Evolutionary conservation across 495 filamentous ascomycete species (phyloP).

Genomic region (Xylaria longipes): DNA sequence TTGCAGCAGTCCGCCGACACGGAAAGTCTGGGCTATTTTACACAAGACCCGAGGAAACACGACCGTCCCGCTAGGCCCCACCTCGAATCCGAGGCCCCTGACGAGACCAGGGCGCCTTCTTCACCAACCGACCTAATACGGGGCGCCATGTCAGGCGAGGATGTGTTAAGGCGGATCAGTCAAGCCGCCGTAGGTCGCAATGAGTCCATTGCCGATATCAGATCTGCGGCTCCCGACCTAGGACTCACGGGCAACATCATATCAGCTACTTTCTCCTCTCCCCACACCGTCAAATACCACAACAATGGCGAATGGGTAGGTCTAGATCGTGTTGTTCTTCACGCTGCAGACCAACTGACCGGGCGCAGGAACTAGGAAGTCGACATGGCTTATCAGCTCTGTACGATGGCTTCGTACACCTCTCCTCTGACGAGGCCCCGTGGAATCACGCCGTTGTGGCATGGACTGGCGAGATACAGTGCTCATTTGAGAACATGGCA

Average conservation of each 20-base stretch:
- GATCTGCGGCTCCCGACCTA: slow-evolving; percentile 68
- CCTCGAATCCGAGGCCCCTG: slow-evolving; percentile 22
- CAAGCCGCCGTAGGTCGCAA: slow-evolving; percentile 50
- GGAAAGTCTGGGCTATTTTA: slow-evolving; percentile 50
- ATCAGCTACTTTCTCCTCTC: slow-evolving; percentile 84
- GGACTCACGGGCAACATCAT: slow-evolving; percentile 82
- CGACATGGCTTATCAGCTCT: slow-evolving; percentile 86
- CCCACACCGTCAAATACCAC: slow-evolving; percentile 72
- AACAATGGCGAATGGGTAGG: slow-evolving; percentile 78
- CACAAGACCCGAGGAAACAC: slow-evolving; percentile 38
- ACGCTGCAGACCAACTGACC: slow-evolving; percentile 20
- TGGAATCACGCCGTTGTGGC: slow-evolving; percentile 91
- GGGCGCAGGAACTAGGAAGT: slow-evolving; percentile 67
- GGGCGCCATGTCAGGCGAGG: slow-evolving; percentile 61
- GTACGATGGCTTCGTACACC: slow-evolving; percentile 84
- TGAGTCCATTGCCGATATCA: slow-evolving; percentile 61
- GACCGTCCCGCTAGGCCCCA: slow-evolving; percentile 26
- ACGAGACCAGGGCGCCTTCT: slow-evolving; percentile 29
- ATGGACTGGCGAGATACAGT: slow-evolving; percentile 89
- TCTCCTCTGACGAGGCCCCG: slow-evolving; percentile 73
- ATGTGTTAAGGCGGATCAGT: slow-evolving; percentile 70
- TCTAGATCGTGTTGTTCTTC: slow-evolving; percentile 20
- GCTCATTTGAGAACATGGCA: slow-evolving; percentile 48
- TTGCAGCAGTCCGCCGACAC: slow-evolving; percentile 29
- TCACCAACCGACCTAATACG: slow-evolving; percentile 57